Evolutionary conservation across 441 rosid genomes (phyloP), one percentile per base, ranked within the genome.

Genomic region (Jatropha podagrica): DNA sequence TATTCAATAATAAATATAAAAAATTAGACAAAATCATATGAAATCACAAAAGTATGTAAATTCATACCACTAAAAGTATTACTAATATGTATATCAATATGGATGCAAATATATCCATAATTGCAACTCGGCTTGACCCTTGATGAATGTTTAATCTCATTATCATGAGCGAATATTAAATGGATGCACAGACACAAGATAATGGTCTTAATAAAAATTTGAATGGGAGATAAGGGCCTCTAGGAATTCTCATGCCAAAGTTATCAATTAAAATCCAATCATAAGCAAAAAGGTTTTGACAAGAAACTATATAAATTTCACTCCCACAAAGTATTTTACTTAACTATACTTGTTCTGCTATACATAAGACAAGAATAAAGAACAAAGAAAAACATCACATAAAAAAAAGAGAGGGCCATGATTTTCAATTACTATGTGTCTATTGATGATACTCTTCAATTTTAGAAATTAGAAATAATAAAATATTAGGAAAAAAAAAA

Each of bases 41-140:
- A 32, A 32, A 2, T 32, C 32, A 32, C 2, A 2, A 32, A 32
- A 2, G 32, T 32, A 32, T 32, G 32, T 32, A 32, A 32, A 32
- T 32, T 32, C 32, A 32, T 32, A 2, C 1, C 32, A 32, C 1
- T 32, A 32, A 1, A 1, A 32, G 32, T 32, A 32, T 2, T 1
- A 2, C 1, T 32, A 32, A 2, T 23, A 23, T 23, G 23, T 23
- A 23, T 23, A 23, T 0, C 23, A 23, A 23, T 23, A 23, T 23
- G 23, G 23, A 23, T 23, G 23, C 23, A 23, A 23, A 23, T 23
- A 23, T 23, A 23, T 23, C 23, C 23, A 23, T 23, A 95, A 95
- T 80, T 95, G 98, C 85, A 85, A 92, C 91, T 95, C 99, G 9
- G 99, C 99, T 85, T 95, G 98, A 74, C 99, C 99, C 88, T 98